Evolutionary conservation across 129 eudicot genomes (phyloP), one percentile per base, ranked within the genome.

Genomic region (Apium graveolens): DNA sequence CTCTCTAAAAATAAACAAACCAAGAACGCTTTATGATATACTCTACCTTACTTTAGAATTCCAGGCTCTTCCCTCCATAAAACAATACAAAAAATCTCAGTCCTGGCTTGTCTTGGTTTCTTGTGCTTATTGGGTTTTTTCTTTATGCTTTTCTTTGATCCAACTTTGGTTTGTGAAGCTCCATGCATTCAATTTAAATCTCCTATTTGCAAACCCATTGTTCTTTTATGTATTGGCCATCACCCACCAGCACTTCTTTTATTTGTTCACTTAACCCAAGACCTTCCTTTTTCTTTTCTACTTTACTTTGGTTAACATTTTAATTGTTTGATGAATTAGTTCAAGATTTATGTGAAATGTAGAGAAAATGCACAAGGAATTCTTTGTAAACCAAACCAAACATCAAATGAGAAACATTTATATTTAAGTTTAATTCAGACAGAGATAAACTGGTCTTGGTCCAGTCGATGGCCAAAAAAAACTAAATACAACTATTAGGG

Each of bases 91-190:
- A 41, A 41, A 72, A 72, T 72, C 76, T 72, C 51, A 72, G 76
- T 72, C 76, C 46, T 72, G 51, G 76, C 27, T 70, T 34, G 44
- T 70, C 34, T 37, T 37, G 44, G 44, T 72, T 72, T 41, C 76
- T 72, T 72, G 76, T 72, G 76, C 76, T 39, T 42, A n/a, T 42
- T 41, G 51, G 49, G 21, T 31, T 42, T 72, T 72, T 42, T 42
- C 51, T 72, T 72, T 72, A 72, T 72, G 76, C 76, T 72, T 72
- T 72, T 72, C 76, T 72, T 72, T 72, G 76, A 27, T 72, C 49
- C 76, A 72, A 72, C 53, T 72, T 72, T 72, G 76, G 76, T 11
- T 71, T 72, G 76, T 41, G 76, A 41, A 72, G 51, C 76, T 42
- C 76, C 24, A 3, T 2, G 76, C 53, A 38, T 42, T 42, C 37